A percentile compares a stretch with the other conserved stretches of the same genome.
Conservation (phyloP, 495 filamentous ascomycete genomes). For the Talaromyces proteolyticus region DNA sequence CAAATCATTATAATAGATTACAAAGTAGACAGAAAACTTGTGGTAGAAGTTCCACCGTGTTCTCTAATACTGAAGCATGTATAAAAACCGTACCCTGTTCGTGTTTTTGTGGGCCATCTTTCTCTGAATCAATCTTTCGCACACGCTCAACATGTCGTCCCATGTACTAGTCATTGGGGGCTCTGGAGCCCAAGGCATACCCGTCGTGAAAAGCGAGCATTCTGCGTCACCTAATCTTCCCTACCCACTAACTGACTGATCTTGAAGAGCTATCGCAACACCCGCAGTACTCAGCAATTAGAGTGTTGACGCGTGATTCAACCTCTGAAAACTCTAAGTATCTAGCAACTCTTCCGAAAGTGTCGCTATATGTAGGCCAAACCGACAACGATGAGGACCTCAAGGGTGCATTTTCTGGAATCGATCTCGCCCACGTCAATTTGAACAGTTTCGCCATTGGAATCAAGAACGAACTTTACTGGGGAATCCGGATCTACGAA, state of each 20-base stretch:
- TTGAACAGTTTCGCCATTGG: conserved; percentile 47
- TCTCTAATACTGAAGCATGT: too few species aligned
- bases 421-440: conserved; percentile 44
- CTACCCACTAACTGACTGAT: conserved; percentile 26
- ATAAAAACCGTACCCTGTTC: too few species aligned
- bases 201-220: conserved; percentile 30
- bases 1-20: too few species aligned
- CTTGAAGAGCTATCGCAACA: conserved; percentile 32
- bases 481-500: conserved; percentile 48
- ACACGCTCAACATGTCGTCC: not conserved
- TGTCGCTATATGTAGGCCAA: conserved; percentile 35
- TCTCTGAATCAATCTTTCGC: not conserved
- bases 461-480: conserved; percentile 47
- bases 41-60: too few species aligned
- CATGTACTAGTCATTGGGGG: conserved; percentile 40
- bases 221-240: not conserved
- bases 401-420: conserved; percentile 11
- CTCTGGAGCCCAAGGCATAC: conserved; percentile 49
- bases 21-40: too few species aligned
- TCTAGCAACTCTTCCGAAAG: conserved; percentile 28
- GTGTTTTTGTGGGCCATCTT: too few species aligned
- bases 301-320: conserved; percentile 40
- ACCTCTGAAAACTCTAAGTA: conserved; percentile 27
- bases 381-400: conserved; percentile 14
- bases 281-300: too few species aligned